Conservation (phyloP, 2,329 filamentous ascomycete genomes). For the Bipolaris sorokiniana region DNA sequence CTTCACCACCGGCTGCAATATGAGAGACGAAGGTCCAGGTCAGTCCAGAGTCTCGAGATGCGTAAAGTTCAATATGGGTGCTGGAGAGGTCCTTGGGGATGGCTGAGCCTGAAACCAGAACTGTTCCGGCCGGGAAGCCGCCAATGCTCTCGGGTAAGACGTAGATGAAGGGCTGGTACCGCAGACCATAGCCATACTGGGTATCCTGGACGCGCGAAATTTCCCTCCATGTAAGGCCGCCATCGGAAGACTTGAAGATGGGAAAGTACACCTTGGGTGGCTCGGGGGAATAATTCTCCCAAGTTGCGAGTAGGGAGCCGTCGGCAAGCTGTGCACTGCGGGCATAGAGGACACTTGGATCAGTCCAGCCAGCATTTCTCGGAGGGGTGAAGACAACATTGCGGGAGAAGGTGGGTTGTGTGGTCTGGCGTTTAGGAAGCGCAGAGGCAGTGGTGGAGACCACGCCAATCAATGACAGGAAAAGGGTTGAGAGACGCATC, state of each 20-base stretch:
- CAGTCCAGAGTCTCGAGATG: slow-evolving; percentile 63
- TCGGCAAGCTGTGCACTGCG: slow-evolving; percentile 56
- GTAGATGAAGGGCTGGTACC: slow-evolving; percentile 74
- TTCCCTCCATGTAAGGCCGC: slow-evolving; percentile 64
- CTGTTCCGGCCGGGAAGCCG: slow-evolving; percentile 65
- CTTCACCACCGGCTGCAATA: slow-evolving; percentile 68
- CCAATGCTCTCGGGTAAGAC: slow-evolving; percentile 65
- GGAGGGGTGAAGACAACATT: slow-evolving; percentile 54
- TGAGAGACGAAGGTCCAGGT: slow-evolving; percentile 72
- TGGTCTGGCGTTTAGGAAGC: slow-evolving; percentile 28
- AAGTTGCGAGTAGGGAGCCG: slow-evolving; percentile 58
- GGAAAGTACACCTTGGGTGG: slow-evolving; percentile 54
- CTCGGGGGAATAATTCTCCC: slow-evolving; percentile 61
- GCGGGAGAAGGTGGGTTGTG: slow-evolving; percentile 38
- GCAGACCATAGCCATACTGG: slow-evolving; percentile 69
- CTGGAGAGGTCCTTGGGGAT: slow-evolving; percentile 64
- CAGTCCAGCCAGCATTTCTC: slow-evolving; percentile 48
- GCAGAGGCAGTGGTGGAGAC: slow-evolving; percentile 26
- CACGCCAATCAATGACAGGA: slow-evolving; percentile 29
- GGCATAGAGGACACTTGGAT: slow-evolving; percentile 59
- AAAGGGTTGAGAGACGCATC: slow-evolving; percentile 40
- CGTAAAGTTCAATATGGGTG: slow-evolving; percentile 74
- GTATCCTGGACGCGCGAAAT: slow-evolving; percentile 68
- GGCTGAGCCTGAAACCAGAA: slow-evolving; percentile 67
- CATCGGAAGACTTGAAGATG: slow-evolving; percentile 56